Conservation (phyloP, 2,329 filamentous ascomycete genomes). For the Alternaria panax region DNA sequence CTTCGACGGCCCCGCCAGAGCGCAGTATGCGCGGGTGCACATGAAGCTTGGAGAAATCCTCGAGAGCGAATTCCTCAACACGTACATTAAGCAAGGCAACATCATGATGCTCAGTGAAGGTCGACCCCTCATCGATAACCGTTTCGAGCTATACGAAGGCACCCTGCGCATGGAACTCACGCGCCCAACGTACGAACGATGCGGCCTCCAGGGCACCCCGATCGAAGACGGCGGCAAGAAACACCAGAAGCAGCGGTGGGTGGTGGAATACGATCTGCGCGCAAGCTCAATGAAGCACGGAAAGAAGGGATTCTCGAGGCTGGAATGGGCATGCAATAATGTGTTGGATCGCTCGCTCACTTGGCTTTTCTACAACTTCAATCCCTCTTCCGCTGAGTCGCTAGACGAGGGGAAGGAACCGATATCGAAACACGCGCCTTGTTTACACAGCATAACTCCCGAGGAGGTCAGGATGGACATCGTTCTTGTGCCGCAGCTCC, state of each 20-base stretch:
- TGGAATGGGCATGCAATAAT: slow-evolving; percentile 80
- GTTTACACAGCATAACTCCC: slow-evolving; percentile 34
- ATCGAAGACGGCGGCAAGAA: slow-evolving; percentile 65
- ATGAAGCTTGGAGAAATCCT: slow-evolving; percentile 77
- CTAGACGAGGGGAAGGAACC: slow-evolving; percentile 34
- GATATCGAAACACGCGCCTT: slow-evolving; percentile 43
- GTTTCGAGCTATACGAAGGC: slow-evolving; percentile 75
- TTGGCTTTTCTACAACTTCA: slow-evolving; percentile 80
- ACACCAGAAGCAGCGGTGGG: slow-evolving; percentile 76
- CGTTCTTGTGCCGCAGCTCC: slow-evolving; percentile 40
- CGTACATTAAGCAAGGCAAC: slow-evolving; percentile 83
- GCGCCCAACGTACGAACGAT: slow-evolving; percentile 81
- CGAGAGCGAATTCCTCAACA: slow-evolving; percentile 77
- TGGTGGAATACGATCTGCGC: slow-evolving; percentile 78
- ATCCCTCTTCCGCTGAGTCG: slow-evolving; percentile 31
- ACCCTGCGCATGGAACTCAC: slow-evolving; percentile 78
- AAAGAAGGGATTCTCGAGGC: slow-evolving; percentile 80
- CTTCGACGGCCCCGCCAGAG: slow-evolving; percentile 39
- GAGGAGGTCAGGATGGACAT: slow-evolving; percentile 30
- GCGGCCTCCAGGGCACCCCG: slow-evolving; percentile 78
- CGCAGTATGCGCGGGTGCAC: slow-evolving; percentile 71
- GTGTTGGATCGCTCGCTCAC: slow-evolving; percentile 71
- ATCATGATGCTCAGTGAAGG: slow-evolving; percentile 86
- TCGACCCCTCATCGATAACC: slow-evolving; percentile 71
- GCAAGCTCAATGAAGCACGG: slow-evolving; percentile 79